Evolutionary conservation across 2,329 filamentous ascomycete genomes (phyloP).

Genomic region (Tolypocladium cylindrosporum): DNA sequence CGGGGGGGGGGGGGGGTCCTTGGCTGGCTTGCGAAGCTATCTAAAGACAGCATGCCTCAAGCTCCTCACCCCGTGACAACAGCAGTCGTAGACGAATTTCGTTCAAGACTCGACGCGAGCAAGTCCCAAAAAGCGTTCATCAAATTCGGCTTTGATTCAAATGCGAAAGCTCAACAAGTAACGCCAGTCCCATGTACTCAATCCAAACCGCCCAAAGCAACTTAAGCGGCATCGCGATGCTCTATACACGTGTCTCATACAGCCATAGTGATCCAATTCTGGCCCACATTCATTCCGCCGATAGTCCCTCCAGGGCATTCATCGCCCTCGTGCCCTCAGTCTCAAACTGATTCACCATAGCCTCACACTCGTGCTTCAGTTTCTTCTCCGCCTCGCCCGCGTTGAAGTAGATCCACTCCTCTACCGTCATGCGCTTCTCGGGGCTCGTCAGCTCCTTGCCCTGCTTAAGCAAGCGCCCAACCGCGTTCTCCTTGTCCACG

Average conservation of each 20-base stretch:
- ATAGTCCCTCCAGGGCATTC: constrained; percentile 63
- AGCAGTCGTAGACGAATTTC: no score
- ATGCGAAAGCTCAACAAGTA: not conserved
- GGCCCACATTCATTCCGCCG: constrained; percentile 32
- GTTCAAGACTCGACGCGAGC: no score
- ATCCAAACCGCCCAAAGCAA: not conserved
- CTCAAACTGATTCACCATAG: constrained; percentile 75
- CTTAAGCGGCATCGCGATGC: not conserved
- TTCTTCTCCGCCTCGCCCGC: constrained; percentile 71
- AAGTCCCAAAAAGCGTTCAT: no score
- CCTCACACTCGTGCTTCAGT: constrained; percentile 72
- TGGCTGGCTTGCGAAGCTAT: no score
- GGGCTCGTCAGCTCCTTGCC: constrained; percentile 57
- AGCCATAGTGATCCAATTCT: not conserved
- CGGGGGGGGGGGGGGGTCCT: no score
- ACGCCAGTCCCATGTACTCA: not conserved
- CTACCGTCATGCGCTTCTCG: constrained; percentile 85
- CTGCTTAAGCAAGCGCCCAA: constrained; percentile 38
- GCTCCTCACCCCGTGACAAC: no score
- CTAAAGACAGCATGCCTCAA: no score
- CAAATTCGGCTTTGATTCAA: not conserved
- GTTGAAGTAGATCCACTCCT: constrained; percentile 83
- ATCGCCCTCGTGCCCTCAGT: constrained; percentile 71
- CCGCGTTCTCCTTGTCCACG: constrained; percentile 42
- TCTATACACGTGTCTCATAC: not conserved